Evolutionary conservation across 2,329 filamentous ascomycete species (phyloP), one percentile per base, ranked within the genome.

Genomic region (Phaeosphaeriaceae sp.): DNA sequence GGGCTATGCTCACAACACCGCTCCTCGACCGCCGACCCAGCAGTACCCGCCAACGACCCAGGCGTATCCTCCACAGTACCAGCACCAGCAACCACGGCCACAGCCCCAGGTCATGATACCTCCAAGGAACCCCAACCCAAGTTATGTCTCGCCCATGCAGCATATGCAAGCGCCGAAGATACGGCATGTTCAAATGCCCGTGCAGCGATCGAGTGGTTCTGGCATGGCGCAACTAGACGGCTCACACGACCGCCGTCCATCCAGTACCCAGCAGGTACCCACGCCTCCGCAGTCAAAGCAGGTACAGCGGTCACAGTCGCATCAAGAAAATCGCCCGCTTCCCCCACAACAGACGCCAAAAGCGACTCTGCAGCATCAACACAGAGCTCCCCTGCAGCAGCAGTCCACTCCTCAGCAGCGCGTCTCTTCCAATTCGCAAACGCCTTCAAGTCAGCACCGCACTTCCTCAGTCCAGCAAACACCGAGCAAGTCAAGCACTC

Each of bases 391-490:
- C 31, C 68, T 75, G 22, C 74, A 77, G 62, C 64, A 68, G 36
- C 75, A 73, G 48, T 71, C 70, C 2, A 73, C 74, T 24, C 68
- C 70, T 4, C 69, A 76, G 53, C 68, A 71, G 44, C 56, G 55
- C 15, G 27, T 57, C 15, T 69, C 58, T 44, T 67, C 57, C 57
- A 40, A 22, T 13, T 42, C 44, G 9, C 62, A 64, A 22, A 68
- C 65, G 13, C 59, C 76, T 60, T 63, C 71, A 68, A 66, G 56
- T 40, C 69, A 71, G 53, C 58, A 68, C 40, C 62, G 65, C 36
- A 66, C 52, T 45, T 76, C 78, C 52, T 57, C 64, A 1, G 71
- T 79, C 20, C 73, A 76, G 41, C 76, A 77, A 20, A 68, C 78
- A 15, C 58, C 67, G 5, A 66, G 69, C 7, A 71, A 75, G 47